Conservation (phyloP, 202 grass and related monocot genomes). For the Cymbopogon flexuosus region DNA sequence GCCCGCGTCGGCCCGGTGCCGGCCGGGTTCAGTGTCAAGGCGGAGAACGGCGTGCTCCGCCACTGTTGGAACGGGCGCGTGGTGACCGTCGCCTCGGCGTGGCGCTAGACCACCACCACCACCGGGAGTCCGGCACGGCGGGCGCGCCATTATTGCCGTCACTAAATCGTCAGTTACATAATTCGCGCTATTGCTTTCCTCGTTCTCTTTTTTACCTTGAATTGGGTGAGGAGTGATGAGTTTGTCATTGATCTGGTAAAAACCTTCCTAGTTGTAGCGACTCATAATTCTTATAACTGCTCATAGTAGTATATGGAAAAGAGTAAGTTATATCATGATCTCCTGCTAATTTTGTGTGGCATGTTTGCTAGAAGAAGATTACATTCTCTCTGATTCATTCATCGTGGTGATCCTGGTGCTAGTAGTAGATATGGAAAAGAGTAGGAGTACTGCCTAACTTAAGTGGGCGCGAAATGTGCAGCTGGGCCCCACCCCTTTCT, state of each 20-base stretch:
- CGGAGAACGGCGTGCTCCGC: slow-evolving; percentile 59
- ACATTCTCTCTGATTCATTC: slow-evolving; percentile 18
- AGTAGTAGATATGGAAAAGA: not conserved
- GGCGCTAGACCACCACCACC: slow-evolving; percentile 40
- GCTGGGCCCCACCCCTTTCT: slow-evolving; percentile 18
- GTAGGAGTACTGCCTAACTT: slow-evolving; percentile 5
- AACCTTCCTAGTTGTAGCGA: slow-evolving; percentile 37
- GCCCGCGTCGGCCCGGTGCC: slow-evolving; percentile 6
- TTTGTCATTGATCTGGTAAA: slow-evolving; percentile 46
- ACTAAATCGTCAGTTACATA: slow-evolving; percentile 48
- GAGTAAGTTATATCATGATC: slow-evolving; percentile 34
- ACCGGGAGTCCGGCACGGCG: no score
- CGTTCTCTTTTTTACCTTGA: slow-evolving; percentile 18
- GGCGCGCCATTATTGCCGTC: slow-evolving; percentile 36
- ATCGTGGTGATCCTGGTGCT: not conserved
- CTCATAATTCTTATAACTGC: slow-evolving; percentile 48
- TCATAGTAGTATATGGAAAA: slow-evolving; percentile 46
- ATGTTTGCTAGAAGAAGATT: slow-evolving; percentile 3
- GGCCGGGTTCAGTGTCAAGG: slow-evolving; percentile 40
- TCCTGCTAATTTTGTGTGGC: not conserved
- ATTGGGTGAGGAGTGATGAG: slow-evolving; percentile 50
- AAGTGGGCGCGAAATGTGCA: slow-evolving; percentile 36
- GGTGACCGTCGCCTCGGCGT: slow-evolving; percentile 68
- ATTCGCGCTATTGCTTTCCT: slow-evolving; percentile 16
- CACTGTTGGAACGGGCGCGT: slow-evolving; percentile 60